Evolutionary conservation across 495 filamentous ascomycete genomes (phyloP).

Genomic region (Podospora pseudoanserina): DNA sequence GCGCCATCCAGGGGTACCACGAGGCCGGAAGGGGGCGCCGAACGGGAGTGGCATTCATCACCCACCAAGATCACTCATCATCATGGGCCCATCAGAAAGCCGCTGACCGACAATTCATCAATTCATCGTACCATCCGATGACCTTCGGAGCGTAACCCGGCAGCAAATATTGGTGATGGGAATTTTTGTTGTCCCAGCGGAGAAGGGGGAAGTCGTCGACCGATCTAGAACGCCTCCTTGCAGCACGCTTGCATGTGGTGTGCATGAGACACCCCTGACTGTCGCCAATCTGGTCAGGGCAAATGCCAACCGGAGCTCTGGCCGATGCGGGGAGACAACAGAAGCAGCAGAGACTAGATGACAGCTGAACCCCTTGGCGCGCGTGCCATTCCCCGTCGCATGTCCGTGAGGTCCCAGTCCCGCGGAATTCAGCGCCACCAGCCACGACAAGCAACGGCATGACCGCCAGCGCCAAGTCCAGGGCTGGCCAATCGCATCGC

Average conservation of each 20-base stretch:
- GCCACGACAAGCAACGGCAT: neutral
- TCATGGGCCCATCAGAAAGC: neutral
- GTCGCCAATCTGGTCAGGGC: neutral
- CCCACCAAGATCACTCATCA: neutral
- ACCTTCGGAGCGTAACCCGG: neutral
- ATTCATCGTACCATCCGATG: neutral
- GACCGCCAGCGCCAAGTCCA: conserved; percentile 6
- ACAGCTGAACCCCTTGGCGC: conserved; percentile 10
- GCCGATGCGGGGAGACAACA: neutral
- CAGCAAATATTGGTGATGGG: neutral
- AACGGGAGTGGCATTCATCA: neutral
- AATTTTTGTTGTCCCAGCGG: neutral
- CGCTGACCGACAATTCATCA: neutral
- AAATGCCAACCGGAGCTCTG: neutral
- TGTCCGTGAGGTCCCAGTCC: neutral
- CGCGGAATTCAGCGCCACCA: conserved; percentile 3
- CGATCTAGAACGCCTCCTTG: conserved; percentile 5
- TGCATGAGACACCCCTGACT: neutral
- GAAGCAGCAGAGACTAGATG: neutral
- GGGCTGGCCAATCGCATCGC: neutral
- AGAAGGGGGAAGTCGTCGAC: conserved; percentile 2
- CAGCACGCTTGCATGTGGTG: neutral
- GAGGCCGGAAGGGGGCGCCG: neutral
- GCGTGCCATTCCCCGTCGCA: neutral
- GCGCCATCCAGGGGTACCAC: neutral